A percentile compares a stretch with the other conserved stretches of the same genome.
phyloP scores from a whole-genome alignment of 495 filamentous ascomycete genomes.

The Penicillium simplicissimum region DNA sequence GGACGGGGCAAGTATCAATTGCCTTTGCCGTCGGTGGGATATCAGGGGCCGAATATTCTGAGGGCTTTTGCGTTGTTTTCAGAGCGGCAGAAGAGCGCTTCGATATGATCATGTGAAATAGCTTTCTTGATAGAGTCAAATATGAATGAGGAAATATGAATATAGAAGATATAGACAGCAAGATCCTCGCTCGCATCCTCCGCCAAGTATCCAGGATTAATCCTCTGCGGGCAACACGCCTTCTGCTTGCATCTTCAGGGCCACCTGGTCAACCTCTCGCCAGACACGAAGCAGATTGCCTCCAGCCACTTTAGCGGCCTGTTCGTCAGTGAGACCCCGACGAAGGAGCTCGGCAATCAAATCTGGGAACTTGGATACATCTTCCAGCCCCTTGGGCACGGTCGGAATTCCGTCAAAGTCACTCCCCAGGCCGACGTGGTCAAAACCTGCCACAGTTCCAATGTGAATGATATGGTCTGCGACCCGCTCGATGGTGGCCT shows the following conservation, averaged over 20 bases:
- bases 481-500: conserved; percentile 78
- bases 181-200: background rate
- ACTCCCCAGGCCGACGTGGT: conserved; percentile 62
- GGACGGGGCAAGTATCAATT: conserved; percentile 15
- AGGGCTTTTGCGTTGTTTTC: conserved; percentile 20
- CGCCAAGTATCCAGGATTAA: conserved; percentile 11
- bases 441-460: conserved; percentile 55
- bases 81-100: background rate
- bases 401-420: conserved; percentile 62
- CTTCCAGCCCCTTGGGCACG: conserved; percentile 56
- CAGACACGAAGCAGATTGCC: conserved; percentile 77
- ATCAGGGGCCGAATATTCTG: conserved; percentile 21
- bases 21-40: background rate
- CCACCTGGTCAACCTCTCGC: conserved; percentile 68
- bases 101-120: background rate
- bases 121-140: background rate
- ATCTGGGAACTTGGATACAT: conserved; percentile 82
- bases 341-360: conserved; percentile 72
- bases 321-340: conserved; percentile 65
- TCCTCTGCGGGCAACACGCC: conserved; percentile 68
- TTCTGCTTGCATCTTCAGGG: conserved; percentile 57
- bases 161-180: background rate
- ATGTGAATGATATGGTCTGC: conserved; percentile 65
- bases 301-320: conserved; percentile 68
- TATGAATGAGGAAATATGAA: background rate